phyloP scores from a whole-genome alignment of 2,329 filamentous ascomycete species.

The Bipolaris oryzae region DNA sequence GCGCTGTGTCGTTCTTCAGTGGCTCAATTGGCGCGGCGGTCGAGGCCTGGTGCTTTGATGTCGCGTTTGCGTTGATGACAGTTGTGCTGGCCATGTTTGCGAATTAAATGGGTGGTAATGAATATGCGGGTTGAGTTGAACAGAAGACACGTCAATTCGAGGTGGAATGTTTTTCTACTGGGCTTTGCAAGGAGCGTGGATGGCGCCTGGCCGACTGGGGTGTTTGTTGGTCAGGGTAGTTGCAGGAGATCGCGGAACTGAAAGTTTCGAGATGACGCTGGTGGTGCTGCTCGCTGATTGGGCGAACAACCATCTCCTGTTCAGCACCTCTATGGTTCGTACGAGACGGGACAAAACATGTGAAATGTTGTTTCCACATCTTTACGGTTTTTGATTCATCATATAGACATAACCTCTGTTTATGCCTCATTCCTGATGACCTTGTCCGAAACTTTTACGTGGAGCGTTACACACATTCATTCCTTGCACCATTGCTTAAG shows the following conservation, averaged over 20 bases:
- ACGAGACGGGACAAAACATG: neutral
- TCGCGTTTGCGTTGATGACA: slow-evolving; percentile 30
- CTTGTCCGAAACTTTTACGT: neutral
- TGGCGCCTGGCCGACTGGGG: slow-evolving; percentile 25
- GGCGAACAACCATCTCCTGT: neutral
- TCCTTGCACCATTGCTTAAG: neutral
- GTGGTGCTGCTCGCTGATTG: slow-evolving; percentile 27
- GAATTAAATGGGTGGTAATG: neutral
- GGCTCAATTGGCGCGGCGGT: slow-evolving; percentile 52
- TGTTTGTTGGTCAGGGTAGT: slow-evolving; percentile 13
- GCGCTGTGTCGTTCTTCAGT: slow-evolving; percentile 56
- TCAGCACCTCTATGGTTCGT: slow-evolving; percentile 10
- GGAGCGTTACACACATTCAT: neutral
- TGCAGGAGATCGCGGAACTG: slow-evolving; percentile 23
- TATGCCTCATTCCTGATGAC: neutral
- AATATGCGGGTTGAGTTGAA: neutral
- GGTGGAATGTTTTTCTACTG: neutral
- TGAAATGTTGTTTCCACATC: neutral
- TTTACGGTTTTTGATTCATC: neutral
- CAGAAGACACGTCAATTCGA: neutral
- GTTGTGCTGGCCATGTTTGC: slow-evolving; percentile 35
- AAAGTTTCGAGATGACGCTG: slow-evolving; percentile 20
- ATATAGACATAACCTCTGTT: neutral
- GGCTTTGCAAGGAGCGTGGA: slow-evolving; percentile 24
- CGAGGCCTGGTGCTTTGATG: slow-evolving; percentile 29